Evolutionary conservation across 176 grass and related monocot species (phyloP), one percentile per base, ranked within the genome.

Genomic region (Cenchrus purpureus): DNA sequence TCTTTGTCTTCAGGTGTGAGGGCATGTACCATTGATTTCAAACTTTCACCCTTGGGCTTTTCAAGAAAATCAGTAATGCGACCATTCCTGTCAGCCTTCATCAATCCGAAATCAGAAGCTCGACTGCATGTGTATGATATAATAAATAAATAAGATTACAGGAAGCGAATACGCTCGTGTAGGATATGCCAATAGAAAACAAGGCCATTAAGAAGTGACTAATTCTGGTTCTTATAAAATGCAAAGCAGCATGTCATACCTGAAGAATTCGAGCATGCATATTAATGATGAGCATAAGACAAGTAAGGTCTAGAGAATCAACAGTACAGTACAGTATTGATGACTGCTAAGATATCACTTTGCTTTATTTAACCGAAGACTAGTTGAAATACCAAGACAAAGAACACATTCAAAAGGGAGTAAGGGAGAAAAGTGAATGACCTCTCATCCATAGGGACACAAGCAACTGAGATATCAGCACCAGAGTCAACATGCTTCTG

Each of bases 21-120:
- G 15, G 65, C 37, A 71, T 61, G 75, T 91, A 92, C 93, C 93
- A 95, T 95, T 79, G 88, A 86, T 87, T 88, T 92, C 84, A 95
- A 85, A 40, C 76, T 78, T 88, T 90, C 86, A 73, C 86, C 93
- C 89, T 91, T 89, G 32, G 93, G 93, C 58, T 95, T 95, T 82
- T 95, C 93, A 73, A 84, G 77, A 83, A 95, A 95, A 68, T 90
- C 88, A 58, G 82, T 87, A 44, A 95, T 92, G 17, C 88, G 76
- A 12, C 88, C 89, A 51, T 82, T 86, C 70, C 85, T 71, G 44
- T 95, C 83, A 4, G 85, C 81, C 86, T 92, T 95, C 79, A 95
- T 77, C 86, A 95, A 90, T 83, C 93, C 88, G 65, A 90, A 95
- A 85, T 95, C 90, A 70, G 88, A 92, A 89, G 93, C 93, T 80